A percentile compares a stretch with the other conserved stretches of the same genome.
Conservation (phyloP, 2,329 filamentous ascomycete genomes). For the Dothideomycetes sp. region DNA sequence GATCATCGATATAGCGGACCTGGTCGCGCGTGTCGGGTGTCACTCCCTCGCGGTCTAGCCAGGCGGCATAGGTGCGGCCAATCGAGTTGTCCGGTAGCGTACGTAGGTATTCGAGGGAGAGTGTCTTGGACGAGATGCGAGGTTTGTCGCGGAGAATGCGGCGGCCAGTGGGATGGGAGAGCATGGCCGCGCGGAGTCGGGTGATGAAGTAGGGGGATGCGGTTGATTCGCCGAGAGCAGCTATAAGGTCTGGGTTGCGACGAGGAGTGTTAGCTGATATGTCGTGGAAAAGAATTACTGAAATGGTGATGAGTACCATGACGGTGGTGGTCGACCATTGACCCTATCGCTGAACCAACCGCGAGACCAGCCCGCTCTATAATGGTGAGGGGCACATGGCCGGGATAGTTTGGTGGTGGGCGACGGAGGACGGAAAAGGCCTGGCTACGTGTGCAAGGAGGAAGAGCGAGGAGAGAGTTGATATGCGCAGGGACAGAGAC, state of each 20-base stretch:
- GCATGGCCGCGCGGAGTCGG: conserved; percentile 86
- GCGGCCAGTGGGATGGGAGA: conserved; percentile 69
- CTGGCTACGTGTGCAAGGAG: conserved; percentile 26
- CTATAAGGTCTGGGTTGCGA: conserved; percentile 64
- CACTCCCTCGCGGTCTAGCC: conserved; percentile 91
- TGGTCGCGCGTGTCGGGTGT: conserved; percentile 74
- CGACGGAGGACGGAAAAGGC: conserved; percentile 75
- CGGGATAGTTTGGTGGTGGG: conserved; percentile 76
- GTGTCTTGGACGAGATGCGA: conserved; percentile 65
- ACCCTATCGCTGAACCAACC: conserved; percentile 48
- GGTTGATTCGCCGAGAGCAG: conserved; percentile 85
- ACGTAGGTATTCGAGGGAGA: conserved; percentile 61
- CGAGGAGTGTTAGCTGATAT: neutral
- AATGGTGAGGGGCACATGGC: conserved; percentile 78
- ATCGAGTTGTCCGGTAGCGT: conserved; percentile 61
- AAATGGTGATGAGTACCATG: conserved; percentile 47
- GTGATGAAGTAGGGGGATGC: conserved; percentile 92
- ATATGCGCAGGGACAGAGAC: neutral
- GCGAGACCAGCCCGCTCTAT: conserved; percentile 65
- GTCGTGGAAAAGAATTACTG: too few relatives aligned
- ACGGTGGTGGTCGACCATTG: conserved; percentile 63
- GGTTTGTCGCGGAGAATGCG: conserved; percentile 85
- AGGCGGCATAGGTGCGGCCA: conserved; percentile 71
- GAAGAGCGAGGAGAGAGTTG: conserved; percentile 16
- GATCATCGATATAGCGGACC: conserved; percentile 87